Conservation (phyloP, 2,329 filamentous ascomycete genomes). For the Mycosphaerella sp. region DNA sequence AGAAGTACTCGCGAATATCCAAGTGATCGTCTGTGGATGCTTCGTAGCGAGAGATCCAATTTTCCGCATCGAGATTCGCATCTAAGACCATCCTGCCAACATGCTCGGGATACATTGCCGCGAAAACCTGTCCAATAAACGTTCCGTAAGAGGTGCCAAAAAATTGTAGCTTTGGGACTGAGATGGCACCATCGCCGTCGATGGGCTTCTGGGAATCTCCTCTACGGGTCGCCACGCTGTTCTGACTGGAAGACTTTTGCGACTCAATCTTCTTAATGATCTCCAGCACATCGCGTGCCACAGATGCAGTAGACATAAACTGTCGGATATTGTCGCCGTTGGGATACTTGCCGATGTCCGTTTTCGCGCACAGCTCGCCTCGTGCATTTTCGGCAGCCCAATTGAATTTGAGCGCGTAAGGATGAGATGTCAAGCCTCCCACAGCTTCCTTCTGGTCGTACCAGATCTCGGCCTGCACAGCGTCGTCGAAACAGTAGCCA, state of each 20-base stretch:
- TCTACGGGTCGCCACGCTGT: neutral
- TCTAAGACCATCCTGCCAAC: conserved; percentile 13
- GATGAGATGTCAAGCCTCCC: conserved; percentile 14
- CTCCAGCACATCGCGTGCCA: conserved; percentile 12
- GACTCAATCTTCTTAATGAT: conserved; percentile 11
- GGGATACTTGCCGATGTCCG: conserved; percentile 30
- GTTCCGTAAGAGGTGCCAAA: conserved; percentile 32
- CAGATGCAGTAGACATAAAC: conserved; percentile 33
- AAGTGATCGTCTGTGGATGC: conserved; percentile 18
- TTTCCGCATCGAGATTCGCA: conserved; percentile 33
- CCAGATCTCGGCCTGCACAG: conserved; percentile 27
- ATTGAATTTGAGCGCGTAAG: conserved; percentile 30
- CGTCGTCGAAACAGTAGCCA: conserved; percentile 32
- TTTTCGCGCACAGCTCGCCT: conserved; percentile 25
- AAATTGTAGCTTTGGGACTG: conserved; percentile 15
- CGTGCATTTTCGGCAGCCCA: conserved; percentile 34
- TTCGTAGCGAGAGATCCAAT: conserved; percentile 19
- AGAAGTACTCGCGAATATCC: conserved; percentile 8
- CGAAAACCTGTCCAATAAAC: conserved; percentile 11
- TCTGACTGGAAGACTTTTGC: conserved; percentile 1
- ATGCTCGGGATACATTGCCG: conserved; percentile 10
- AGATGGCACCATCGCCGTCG: neutral
- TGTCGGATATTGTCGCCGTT: conserved; percentile 19
- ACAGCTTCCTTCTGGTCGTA: conserved; percentile 27
- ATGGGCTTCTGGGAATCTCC: conserved; percentile 3